Evolutionary conservation across 2,329 filamentous ascomycete species (phyloP).

Genomic region (Aspergillus carbonarius): DNA sequence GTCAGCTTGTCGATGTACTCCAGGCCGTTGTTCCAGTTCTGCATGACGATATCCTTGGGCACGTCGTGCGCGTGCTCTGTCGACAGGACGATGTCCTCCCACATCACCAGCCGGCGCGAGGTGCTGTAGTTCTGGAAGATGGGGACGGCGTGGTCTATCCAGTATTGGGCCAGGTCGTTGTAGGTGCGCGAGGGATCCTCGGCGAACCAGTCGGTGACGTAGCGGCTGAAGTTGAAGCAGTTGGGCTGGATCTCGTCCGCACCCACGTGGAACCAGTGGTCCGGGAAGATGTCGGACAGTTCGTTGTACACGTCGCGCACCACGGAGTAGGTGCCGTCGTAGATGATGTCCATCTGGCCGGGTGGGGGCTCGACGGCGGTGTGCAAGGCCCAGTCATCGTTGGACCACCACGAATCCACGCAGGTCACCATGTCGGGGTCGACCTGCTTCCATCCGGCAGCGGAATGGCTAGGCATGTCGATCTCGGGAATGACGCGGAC

Average conservation of each 20-base stretch:
- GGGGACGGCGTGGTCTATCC: constrained; percentile 54
- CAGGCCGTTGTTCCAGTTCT: constrained; percentile 57
- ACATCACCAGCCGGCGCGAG: constrained; percentile 57
- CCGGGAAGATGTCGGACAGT: constrained; percentile 51
- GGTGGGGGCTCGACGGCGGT: constrained; percentile 59
- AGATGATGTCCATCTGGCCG: constrained; percentile 57
- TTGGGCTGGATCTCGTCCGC: constrained; percentile 56
- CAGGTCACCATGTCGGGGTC: constrained; percentile 59
- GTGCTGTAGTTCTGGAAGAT: constrained; percentile 46
- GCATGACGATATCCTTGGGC: constrained; percentile 53
- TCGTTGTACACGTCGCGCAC: constrained; percentile 56
- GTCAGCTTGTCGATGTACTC: constrained; percentile 54
- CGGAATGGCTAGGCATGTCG: constrained; percentile 61
- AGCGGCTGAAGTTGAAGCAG: constrained; percentile 59
- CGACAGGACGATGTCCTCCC: constrained; percentile 54
- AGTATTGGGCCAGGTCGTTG: constrained; percentile 55
- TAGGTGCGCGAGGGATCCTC: constrained; percentile 52
- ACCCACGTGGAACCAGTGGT: constrained; percentile 57
- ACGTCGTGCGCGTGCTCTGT: constrained; percentile 48
- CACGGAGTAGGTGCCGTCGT: constrained; percentile 57
- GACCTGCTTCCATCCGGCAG: constrained; percentile 57
- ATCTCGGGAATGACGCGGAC: constrained; percentile 63
- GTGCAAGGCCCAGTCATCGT: constrained; percentile 55
- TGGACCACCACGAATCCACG: constrained; percentile 60
- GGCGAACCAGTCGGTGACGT: constrained; percentile 52